A percentile compares a stretch with the other conserved stretches of the same genome.
Evolutionary conservation across 305 asterid species (phyloP).

Genomic region (Salvia sclarea): DNA sequence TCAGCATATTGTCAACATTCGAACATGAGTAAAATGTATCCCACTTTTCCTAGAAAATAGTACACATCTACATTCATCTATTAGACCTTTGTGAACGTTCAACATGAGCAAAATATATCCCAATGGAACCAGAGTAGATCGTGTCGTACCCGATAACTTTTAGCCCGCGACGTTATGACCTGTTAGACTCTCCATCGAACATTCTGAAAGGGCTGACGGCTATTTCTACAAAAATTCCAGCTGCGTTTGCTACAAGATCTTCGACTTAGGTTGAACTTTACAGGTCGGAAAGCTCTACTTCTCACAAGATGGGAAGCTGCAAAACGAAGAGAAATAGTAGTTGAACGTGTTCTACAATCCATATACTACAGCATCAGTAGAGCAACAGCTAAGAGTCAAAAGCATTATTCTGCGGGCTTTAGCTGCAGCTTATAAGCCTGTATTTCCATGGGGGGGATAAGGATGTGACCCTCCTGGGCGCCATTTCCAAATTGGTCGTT

Average conservation of each 20-base stretch:
- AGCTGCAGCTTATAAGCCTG: constrained; percentile 87
- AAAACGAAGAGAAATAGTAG: constrained; percentile 17
- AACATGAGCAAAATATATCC: not conserved
- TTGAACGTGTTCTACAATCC: not conserved
- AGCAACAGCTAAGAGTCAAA: not conserved
- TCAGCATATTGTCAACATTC: not conserved
- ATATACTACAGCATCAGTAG: not conserved
- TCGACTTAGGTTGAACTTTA: constrained; percentile 7
- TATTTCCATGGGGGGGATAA: constrained; percentile 92
- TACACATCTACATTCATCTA: constrained; percentile 23
- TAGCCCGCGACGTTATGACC: no score
- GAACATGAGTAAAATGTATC: not conserved
- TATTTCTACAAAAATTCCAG: constrained; percentile 34
- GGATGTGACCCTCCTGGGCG: constrained; percentile 78
- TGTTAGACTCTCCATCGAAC: not conserved
- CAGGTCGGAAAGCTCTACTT: constrained; percentile 16
- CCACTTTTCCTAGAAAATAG: not conserved
- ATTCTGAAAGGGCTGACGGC: not conserved
- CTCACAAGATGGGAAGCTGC: constrained; percentile 7
- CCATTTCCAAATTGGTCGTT: constrained; percentile 68
- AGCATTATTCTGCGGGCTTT: constrained; percentile 44
- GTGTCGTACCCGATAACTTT: no score
- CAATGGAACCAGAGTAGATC: not conserved
- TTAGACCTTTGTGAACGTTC: not conserved
- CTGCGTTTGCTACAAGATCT: constrained; percentile 13